These are phyloP conservation scores for Dryas octopetala DNA, from an alignment of 306 rosid species.

Conservation along the genomic window DNA sequence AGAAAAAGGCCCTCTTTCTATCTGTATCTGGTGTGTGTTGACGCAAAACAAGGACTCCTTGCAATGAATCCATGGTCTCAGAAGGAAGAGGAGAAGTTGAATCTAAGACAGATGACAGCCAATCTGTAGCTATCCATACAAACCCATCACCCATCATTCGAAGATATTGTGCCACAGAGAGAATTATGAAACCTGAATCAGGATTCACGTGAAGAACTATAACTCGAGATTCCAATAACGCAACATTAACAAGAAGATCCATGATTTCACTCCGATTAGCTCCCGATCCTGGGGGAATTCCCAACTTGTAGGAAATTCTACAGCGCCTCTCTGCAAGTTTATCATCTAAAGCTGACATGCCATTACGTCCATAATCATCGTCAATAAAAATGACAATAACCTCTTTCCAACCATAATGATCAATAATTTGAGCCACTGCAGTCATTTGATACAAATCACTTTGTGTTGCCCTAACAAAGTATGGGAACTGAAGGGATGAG, in stretches of 20 bases:
- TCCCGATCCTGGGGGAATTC: slow-evolving; percentile 46
- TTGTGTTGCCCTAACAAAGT: slow-evolving; percentile 74
- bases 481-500: slow-evolving; percentile 76
- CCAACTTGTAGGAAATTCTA: slow-evolving; percentile 66
- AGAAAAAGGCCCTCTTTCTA: slow-evolving; percentile 54
- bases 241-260: slow-evolving; percentile 69
- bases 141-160: slow-evolving; percentile 80
- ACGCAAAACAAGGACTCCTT: slow-evolving; percentile 83
- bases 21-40: slow-evolving; percentile 77
- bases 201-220: slow-evolving; percentile 82
- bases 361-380: slow-evolving; percentile 85
- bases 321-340: slow-evolving; percentile 65
- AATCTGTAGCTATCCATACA: slow-evolving; percentile 94
- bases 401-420: slow-evolving; percentile 79
- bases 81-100: slow-evolving; percentile 46
- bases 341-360: slow-evolving; percentile 71
- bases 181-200: slow-evolving; percentile 59
- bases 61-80: slow-evolving; percentile 50
- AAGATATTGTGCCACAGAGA: slow-evolving; percentile 70
- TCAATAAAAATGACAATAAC: slow-evolving; percentile 73
- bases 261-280: slow-evolving; percentile 46
- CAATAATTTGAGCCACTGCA: slow-evolving; percentile 76
- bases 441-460: slow-evolving; percentile 84
- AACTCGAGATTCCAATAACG: slow-evolving; percentile 75
- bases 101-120: slow-evolving; percentile 82